Evolutionary conservation across 176 grass and related monocot species (phyloP).

Genomic region (Areca catechu): DNA sequence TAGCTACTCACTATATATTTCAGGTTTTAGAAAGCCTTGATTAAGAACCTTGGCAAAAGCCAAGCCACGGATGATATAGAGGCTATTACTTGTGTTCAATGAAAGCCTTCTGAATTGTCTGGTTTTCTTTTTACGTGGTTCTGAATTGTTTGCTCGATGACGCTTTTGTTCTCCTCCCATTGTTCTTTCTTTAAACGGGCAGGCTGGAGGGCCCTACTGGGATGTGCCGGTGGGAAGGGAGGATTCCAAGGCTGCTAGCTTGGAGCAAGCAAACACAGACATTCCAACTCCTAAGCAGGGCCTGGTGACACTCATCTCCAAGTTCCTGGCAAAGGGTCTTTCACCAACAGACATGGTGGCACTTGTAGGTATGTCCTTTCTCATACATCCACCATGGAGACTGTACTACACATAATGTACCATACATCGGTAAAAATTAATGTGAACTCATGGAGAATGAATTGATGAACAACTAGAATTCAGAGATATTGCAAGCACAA

Average conservation of each 20-base stretch:
- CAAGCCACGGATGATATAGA: too few species aligned
- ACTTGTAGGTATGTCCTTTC: constrained; percentile 58
- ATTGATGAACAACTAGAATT: too few species aligned
- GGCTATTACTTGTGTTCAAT: too few species aligned
- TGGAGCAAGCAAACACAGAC: constrained; percentile 73
- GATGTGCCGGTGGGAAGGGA: constrained; percentile 84
- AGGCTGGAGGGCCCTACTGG: constrained; percentile 96
- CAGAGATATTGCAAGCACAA: too few species aligned
- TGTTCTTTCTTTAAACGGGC: constrained; percentile 1
- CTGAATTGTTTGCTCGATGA: too few species aligned
- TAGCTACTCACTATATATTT: too few species aligned
- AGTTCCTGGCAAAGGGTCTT: constrained; percentile 90
- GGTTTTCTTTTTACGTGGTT: too few species aligned
- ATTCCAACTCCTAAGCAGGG: constrained; percentile 76
- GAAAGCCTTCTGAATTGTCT: too few species aligned
- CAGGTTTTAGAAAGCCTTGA: too few species aligned
- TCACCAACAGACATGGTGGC: constrained; percentile 91
- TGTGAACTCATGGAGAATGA: too few species aligned
- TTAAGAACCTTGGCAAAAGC: too few species aligned
- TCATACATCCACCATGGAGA: background rate
- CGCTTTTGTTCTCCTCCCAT: too few species aligned
- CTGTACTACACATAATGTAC: background rate
- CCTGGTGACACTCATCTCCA: constrained; percentile 70
- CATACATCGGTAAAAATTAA: background rate
- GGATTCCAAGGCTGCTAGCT: constrained; percentile 76